phyloP scores from a whole-genome alignment of 768 basidiomycete species.

The Leccinum broughii region DNA sequence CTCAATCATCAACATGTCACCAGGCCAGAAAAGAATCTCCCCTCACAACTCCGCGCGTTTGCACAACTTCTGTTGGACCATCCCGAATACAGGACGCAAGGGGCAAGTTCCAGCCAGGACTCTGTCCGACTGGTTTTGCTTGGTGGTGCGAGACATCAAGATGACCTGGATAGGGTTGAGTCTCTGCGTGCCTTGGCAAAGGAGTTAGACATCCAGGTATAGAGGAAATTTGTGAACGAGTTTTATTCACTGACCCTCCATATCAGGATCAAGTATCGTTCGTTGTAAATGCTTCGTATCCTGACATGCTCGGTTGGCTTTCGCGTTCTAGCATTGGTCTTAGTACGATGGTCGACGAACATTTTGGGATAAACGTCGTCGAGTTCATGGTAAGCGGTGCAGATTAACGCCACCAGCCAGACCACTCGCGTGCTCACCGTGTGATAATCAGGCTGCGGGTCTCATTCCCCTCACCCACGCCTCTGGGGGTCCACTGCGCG shows the following conservation, averaged over 20 bases:
- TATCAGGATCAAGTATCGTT: slow-evolving; percentile 70
- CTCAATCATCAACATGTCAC: background rate
- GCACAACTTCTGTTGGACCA: slow-evolving; percentile 53
- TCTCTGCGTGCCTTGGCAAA: slow-evolving; percentile 56
- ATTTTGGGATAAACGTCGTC: slow-evolving; percentile 97
- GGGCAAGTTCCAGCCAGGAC: slow-evolving; percentile 18
- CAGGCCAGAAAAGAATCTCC: slow-evolving; percentile 95
- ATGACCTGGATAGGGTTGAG: slow-evolving; percentile 70
- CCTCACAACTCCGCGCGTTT: slow-evolving; percentile 74
- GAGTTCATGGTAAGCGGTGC: slow-evolving; percentile 83
- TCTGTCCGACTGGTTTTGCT: slow-evolving; percentile 68
- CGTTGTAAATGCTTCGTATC: slow-evolving; percentile 79
- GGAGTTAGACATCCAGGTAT: slow-evolving; percentile 65
- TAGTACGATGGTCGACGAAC: slow-evolving; percentile 98
- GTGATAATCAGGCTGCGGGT: slow-evolving; percentile 74
- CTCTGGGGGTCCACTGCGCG: slow-evolving; percentile 87
- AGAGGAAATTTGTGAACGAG: slow-evolving; percentile 15
- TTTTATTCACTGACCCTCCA: slow-evolving; percentile 3
- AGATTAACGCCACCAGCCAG: background rate
- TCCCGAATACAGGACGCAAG: slow-evolving; percentile 51
- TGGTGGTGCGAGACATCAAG: slow-evolving; percentile 81
- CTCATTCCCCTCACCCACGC: slow-evolving; percentile 90
- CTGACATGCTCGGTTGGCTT: slow-evolving; percentile 68
- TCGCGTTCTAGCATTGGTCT: slow-evolving; percentile 79
- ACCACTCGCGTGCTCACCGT: slow-evolving; percentile 15